Percentiles rank a stretch among this genome's conserved stretches.
Conservation (phyloP, 306 rosid genomes). For the Cercis canadensis region DNA sequence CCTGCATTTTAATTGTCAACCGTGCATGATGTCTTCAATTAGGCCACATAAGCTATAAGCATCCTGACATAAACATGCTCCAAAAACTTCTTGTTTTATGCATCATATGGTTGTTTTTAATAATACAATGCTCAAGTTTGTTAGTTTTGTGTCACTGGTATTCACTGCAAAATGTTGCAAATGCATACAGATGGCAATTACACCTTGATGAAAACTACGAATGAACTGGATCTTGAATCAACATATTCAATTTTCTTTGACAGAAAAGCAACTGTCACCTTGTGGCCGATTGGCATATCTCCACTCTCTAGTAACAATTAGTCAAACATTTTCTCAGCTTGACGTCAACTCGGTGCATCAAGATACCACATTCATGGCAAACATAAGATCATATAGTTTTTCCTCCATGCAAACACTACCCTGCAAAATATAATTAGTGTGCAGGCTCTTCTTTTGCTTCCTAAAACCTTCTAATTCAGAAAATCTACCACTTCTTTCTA, state of each 20-base stretch:
- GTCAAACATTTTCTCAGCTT: slow-evolving; percentile 1
- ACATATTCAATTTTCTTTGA: slow-evolving; percentile 8
- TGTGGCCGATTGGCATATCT: slow-evolving; percentile 25
- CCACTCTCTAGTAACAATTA: slow-evolving; percentile 11
- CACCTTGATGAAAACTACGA: slow-evolving; percentile 14
- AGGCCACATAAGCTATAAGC: slow-evolving; percentile 17
- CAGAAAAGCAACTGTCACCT: slow-evolving; percentile 31
- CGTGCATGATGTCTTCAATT: too few relatives aligned
- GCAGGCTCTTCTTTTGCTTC: slow-evolving; percentile 66
- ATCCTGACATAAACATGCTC: slow-evolving; percentile 14
- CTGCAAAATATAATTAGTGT: slow-evolving; percentile 37
- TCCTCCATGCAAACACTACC: slow-evolving; percentile 48
- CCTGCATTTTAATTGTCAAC: slow-evolving; percentile 11
- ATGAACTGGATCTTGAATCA: slow-evolving; percentile 23
- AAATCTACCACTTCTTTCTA: slow-evolving; percentile 59
- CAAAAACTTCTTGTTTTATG: slow-evolving; percentile 14
- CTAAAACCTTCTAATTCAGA: slow-evolving; percentile 60
- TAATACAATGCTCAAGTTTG: slow-evolving; percentile 17
- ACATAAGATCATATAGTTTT: slow-evolving; percentile 72
- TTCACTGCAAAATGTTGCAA: slow-evolving; percentile 25
- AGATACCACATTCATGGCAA: slow-evolving; percentile 49
- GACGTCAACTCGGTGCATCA: slow-evolving; percentile 30
- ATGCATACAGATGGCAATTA: slow-evolving; percentile 3
- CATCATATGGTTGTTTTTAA: slow-evolving; percentile 19
- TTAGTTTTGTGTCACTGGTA: slow-evolving; percentile 10